These are phyloP conservation scores for Nitzschia sp. DNA, from an alignment of 108 stramenopile genomes.

Conservation along the genomic window DNA sequence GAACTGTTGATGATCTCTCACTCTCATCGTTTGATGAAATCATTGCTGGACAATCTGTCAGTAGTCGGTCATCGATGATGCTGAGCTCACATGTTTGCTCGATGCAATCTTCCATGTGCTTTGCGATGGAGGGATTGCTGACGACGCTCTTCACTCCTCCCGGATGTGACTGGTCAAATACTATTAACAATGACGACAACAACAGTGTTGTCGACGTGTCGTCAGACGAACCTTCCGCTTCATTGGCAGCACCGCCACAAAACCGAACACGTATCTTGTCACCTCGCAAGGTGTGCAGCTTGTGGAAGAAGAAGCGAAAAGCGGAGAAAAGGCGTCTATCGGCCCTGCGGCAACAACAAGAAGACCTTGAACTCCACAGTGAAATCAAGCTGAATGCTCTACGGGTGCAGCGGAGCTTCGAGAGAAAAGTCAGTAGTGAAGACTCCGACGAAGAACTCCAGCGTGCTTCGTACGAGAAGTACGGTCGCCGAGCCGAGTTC, in stretches of 20 bases:
- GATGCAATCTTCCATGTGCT: conserved; percentile 21
- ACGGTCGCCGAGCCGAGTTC: conserved; percentile 15
- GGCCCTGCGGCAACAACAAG: conserved; percentile 8
- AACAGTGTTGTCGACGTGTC: conserved; percentile 11
- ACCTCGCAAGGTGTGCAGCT: conserved; percentile 18
- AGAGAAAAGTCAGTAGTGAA: background rate
- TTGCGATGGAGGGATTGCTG: conserved; percentile 18
- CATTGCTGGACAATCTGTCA: background rate
- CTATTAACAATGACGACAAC: background rate
- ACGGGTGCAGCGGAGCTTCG: conserved; percentile 14
- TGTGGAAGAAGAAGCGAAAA: conserved; percentile 28
- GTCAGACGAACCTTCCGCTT: background rate
- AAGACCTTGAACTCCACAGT: conserved; percentile 15
- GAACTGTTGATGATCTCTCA: too few species aligned
- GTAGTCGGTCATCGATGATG: background rate
- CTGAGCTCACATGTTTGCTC: conserved; percentile 1
- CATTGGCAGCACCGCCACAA: background rate
- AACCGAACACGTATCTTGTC: background rate
- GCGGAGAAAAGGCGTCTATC: conserved; percentile 9
- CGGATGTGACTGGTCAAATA: conserved; percentile 8
- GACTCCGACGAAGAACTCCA: conserved; percentile 14
- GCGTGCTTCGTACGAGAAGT: conserved; percentile 21
- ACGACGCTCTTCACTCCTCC: conserved; percentile 15
- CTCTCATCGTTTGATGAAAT: conserved; percentile 6
- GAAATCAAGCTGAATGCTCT: conserved; percentile 15